Evolutionary conservation across 2,329 filamentous ascomycete species (phyloP), one percentile per base, ranked within the genome.

Genomic region (Venturia nashicola): DNA sequence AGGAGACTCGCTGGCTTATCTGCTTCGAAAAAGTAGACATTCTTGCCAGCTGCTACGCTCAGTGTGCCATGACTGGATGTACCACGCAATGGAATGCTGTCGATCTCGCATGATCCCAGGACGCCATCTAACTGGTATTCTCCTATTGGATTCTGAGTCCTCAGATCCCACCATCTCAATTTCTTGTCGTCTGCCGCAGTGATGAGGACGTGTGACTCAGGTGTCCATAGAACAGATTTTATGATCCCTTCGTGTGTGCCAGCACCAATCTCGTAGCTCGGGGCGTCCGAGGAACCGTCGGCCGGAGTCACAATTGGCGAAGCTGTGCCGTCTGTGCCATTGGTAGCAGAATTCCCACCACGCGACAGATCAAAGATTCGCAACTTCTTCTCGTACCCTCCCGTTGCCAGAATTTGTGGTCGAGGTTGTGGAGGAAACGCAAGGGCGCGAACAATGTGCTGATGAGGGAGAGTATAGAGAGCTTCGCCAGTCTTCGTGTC

Each of bases 201-300:
- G 61, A 96, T 89, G 65, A 99, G 80, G 67, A 93, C 86, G 70
- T 94, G 96, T 61, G 89, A 88, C 71, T 96, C 89, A 65, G 86
- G 84, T 62, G 91, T 90, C 94, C 94, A 99, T 66, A 96, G 89
- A 66, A 99, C 95, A 65, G 91, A 92, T 76, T 97, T 97, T 81
- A 99, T 97, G 40, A 89, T 90, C 59, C 89, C 89, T 18, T 83
- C 86, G 74, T 99, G 94, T 14, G 89, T 82, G 43, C 90, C 90
- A 7, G 87, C 82, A 23, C 91, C 94, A 68, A 99, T 93, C 74
- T 97, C 94, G 71, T 92, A 94, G 66, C 87, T 84, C 1, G 86
- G 83, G 0, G 86, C 80, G 5, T 82, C 77, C 48, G 80, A 73
- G 34, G 71, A 69, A 11, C 70, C 68, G 14, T 69, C 69, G 36